A percentile compares a stretch with the other conserved stretches of the same genome.
These are phyloP conservation scores for Euclidium syriacum DNA, from an alignment of 345 rosid species.

Conservation along the genomic window DNA sequence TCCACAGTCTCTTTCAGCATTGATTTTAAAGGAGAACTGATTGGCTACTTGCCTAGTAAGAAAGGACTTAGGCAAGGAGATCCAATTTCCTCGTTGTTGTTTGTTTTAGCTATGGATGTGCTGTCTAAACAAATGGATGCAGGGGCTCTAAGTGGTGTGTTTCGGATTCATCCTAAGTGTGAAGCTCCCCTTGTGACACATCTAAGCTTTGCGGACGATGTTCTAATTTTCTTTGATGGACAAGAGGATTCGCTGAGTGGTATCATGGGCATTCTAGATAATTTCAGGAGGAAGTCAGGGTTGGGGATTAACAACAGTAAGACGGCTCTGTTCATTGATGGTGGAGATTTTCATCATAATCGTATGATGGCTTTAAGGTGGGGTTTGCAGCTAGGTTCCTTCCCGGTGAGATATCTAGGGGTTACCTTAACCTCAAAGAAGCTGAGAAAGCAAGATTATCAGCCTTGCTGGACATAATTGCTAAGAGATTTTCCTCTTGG, in stretches of 20 bases:
- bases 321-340: neutral
- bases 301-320: neutral
- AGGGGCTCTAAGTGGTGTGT: accelerated
- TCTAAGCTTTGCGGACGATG: neutral
- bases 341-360: too few relatives aligned
- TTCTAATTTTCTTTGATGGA: neutral
- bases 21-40: neutral
- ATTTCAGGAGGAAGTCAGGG: neutral
- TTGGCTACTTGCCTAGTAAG: neutral
- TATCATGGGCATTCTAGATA: accelerated
- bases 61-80: neutral
- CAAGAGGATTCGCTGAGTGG: accelerated
- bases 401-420: neutral
- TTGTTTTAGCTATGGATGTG: neutral
- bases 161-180: neutral
- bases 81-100: neutral
- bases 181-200: neutral
- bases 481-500: neutral
- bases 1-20: neutral
- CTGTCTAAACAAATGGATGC: neutral
- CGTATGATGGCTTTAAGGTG: too few relatives aligned
- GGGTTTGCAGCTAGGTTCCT: neutral
- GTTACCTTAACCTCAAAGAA: neutral
- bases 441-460: neutral
- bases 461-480: neutral